Percentiles rank a stretch among this genome's conserved stretches.
These are phyloP conservation scores for Boletus reticulatus DNA, from an alignment of 768 basidiomycete genomes.

Conservation along the genomic window DNA sequence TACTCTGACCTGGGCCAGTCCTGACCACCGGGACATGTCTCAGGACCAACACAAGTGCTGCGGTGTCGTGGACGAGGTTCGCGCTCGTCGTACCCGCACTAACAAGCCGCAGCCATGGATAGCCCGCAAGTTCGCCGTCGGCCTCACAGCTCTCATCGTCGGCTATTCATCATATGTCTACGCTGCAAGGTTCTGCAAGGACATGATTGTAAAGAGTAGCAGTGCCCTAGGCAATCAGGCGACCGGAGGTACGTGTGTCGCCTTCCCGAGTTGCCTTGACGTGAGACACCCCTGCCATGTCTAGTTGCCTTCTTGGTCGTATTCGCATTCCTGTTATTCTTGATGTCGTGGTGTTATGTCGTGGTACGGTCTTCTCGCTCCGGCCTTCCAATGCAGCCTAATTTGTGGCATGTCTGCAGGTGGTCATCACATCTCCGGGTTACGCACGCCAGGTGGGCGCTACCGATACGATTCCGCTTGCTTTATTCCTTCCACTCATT, in stretches of 20 bases:
- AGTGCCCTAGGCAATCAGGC: conserved; percentile 46
- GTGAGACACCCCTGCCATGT: conserved; percentile 2
- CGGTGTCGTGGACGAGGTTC: conserved; percentile 53
- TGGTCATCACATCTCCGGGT: conserved; percentile 66
- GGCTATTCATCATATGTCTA: conserved; percentile 79
- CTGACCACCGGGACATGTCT: conserved; percentile 14
- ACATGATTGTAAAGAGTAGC: conserved; percentile 55
- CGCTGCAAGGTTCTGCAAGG: conserved; percentile 64
- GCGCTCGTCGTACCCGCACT: conserved; percentile 37
- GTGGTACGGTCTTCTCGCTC: conserved; percentile 45
- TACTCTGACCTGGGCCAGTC: background rate
- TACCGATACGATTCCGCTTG: background rate
- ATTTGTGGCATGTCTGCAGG: conserved; percentile 37
- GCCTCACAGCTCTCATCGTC: conserved; percentile 55
- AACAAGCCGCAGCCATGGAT: conserved; percentile 69
- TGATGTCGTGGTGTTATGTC: conserved; percentile 78
- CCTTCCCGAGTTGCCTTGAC: background rate
- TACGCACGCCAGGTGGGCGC: conserved; percentile 60
- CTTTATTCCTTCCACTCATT: conserved; percentile 5
- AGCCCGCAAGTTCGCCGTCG: conserved; percentile 65
- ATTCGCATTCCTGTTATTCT: conserved; percentile 60
- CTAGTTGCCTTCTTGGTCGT: conserved; percentile 67
- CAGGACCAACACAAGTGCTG: conserved; percentile 35
- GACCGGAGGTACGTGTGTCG: conserved; percentile 61
- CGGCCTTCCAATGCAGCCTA: background rate